Conservation (phyloP, 495 filamentous ascomycete genomes). For the Aspergillus incahuasiensis region DNA sequence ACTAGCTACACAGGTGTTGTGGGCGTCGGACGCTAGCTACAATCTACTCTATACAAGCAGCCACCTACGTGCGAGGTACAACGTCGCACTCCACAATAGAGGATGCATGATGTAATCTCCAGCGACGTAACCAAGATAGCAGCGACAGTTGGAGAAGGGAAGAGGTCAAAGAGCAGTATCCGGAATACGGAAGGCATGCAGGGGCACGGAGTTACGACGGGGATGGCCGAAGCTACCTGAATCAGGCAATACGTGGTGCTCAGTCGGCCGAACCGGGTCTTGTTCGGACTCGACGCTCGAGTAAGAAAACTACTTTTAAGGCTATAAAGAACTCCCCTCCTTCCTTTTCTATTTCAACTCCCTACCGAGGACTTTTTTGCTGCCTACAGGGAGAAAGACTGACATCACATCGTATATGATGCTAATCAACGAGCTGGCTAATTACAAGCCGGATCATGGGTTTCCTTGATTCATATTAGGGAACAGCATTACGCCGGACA, state of each 20-base stretch:
- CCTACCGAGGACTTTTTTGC: too few species aligned
- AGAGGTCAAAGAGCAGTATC: not conserved
- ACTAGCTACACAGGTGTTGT: too few species aligned
- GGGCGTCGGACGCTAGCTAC: too few species aligned
- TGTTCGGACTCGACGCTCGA: not conserved
- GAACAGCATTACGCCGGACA: constrained; percentile 43
- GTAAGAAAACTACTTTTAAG: not conserved
- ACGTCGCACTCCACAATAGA: too few species aligned
- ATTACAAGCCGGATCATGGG: constrained; percentile 1
- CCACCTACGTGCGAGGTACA: too few species aligned
- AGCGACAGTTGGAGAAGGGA: not conserved
- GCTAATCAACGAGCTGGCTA: not conserved
- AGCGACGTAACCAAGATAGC: not conserved
- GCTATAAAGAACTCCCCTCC: constrained; percentile 4
- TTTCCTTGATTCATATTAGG: constrained; percentile 28
- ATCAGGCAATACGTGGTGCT: not conserved
- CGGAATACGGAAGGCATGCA: not conserved
- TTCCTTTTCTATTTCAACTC: not conserved
- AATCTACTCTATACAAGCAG: too few species aligned
- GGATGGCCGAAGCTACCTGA: not conserved
- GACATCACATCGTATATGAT: not conserved
- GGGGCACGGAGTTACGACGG: not conserved
- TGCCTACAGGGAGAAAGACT: too few species aligned
- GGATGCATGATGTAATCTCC: not conserved
- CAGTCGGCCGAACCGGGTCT: constrained; percentile 13